Percentiles rank a stretch among this genome's conserved stretches.
Conservation (phyloP, 345 rosid species). For the Euphorbia lathyris region DNA sequence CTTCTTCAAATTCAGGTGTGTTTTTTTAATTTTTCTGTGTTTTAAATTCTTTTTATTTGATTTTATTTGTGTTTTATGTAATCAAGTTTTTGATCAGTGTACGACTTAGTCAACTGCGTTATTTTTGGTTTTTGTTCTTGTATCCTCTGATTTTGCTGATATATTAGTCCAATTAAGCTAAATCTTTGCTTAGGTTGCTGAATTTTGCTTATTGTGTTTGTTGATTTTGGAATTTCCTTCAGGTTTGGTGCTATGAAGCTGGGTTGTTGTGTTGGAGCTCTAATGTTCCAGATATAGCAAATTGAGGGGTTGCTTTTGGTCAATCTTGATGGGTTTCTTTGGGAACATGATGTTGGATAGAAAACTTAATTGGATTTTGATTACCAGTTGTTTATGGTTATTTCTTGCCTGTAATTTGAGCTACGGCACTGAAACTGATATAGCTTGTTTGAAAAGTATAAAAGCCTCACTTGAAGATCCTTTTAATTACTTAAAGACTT, state of each 20-base stretch:
- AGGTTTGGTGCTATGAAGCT: conserved; percentile 25
- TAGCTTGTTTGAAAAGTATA: conserved; percentile 49
- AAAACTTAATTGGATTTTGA: conserved; percentile 14
- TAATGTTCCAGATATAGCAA: conserved; percentile 10
- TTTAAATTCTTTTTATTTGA: background rate
- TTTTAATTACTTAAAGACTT: conserved; percentile 29
- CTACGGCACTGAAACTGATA: conserved; percentile 40
- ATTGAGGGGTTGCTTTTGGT: conserved; percentile 14
- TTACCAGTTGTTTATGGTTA: conserved; percentile 34
- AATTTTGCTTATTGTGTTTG: conserved; percentile 15
- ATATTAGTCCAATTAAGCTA: conserved; percentile 8
- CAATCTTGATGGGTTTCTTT: conserved; percentile 20
- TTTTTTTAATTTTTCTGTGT: background rate
- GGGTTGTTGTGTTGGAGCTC: conserved; percentile 16
- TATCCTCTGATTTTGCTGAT: conserved; percentile 8
- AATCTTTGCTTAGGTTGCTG: background rate
- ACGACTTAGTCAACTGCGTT: conserved; percentile 14
- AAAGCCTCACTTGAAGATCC: conserved; percentile 47
- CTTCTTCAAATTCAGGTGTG: conserved; percentile 27
- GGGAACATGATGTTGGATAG: conserved; percentile 29
- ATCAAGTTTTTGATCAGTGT: conserved; percentile 13
- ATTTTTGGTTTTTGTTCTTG: conserved; percentile 1
- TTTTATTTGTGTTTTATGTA: background rate
- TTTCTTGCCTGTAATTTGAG: conserved; percentile 35
- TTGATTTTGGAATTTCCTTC: conserved; percentile 11